Base-by-base conservation (phyloP, 768 basidiomycete species). In the Suillus occidentalis region DNA sequence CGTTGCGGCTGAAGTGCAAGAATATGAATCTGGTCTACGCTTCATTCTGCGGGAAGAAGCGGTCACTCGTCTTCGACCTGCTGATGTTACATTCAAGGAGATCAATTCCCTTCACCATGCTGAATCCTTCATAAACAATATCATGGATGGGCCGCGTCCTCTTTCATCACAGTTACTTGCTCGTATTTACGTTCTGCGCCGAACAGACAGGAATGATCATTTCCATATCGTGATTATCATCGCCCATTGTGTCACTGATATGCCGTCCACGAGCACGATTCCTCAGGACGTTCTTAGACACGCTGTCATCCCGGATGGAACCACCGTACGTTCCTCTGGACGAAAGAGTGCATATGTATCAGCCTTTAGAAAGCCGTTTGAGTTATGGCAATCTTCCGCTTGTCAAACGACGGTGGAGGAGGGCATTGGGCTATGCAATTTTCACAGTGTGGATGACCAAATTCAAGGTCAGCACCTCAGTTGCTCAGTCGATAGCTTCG, bases 191-290 rank as follows among this genome's bases (percentile, higher is more conserved):
- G 68, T 85, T 45, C 71, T 84, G 20, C 71, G 67, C 57, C 79
- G 79, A 58, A 75, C 72, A 16, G 84, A 86, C 70, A 62, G 67
- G 10, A 67, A 70, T 4, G 76, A 72, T n/a, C 72, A 63, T 13
- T 76, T 80, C 62, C 81, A 86, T 62, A 66, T 84, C 40, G 58
- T 85, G 31, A 73, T 86, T 56, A 73, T 80, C 37, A 72, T 81
- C 13, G 80, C 84, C 2, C 87, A 88, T 68, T 72, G 74, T 64
- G 83, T 86, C 64, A 79, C 82, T 2, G 85, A 88, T 72, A 83
- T 81, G 20, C 81, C 82, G 63, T 76, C 82, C 16, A 83, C 81
- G 63, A 69, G 73, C 14, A 80, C 79, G 0, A 65, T 85, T 34
- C 62, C 62, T 82, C 47, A 79, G 79, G 60, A 75, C 76, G 4